Base-by-base conservation (phyloP, 2,329 filamentous ascomycete species). In the Tolypocladium album region DNA sequence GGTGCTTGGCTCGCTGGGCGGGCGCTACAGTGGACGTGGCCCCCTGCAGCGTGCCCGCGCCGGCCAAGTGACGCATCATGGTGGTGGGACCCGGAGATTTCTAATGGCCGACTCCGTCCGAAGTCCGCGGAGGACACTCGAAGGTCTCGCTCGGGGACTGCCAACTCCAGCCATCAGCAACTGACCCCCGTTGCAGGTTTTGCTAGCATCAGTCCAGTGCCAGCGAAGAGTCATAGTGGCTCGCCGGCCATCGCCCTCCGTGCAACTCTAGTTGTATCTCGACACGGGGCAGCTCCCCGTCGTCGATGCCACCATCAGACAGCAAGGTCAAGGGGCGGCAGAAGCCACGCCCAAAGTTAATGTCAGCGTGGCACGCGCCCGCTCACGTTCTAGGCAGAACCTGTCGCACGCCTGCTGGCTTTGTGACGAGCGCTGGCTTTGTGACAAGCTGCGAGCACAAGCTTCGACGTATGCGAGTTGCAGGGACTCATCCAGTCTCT, bases 81-180 rank as follows among this genome's bases (percentile, higher is more conserved):
- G 40, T 22, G 40, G 57, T 50, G 52, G 58, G 58, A 53, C 61
- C 62, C 67, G 67, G 67, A 65, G 62, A 68, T 66, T 60, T 65
- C 42, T 27, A 62, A 66, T 47, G 53, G 59, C 67, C 67, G 67
- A 68, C 64, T 55, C 67, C 67, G 65, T 66, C 61, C 64, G 50
- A 53, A 50, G 47, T 50, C 47, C 47, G 47, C 47, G 47, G 47
- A 50, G 45, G 34, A 36, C 9, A 31, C 27, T 31, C 42, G 42
- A 15, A 4, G 31, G 7, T 34, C 50, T 31, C 27, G 3, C 27
- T 34, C 50, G 50, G 27, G 9, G 27, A n/a, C 27, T n/a, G 11
- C 47, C 27, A 34, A 34, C 47, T 17, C 47, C 15, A 50, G 47
- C 47, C 12, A 50, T 24, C 13, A 50, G 45, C 45, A 27, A 31